These are phyloP conservation scores for Russula virescens DNA, from an alignment of 768 basidiomycete species.

Conservation along the genomic window DNA sequence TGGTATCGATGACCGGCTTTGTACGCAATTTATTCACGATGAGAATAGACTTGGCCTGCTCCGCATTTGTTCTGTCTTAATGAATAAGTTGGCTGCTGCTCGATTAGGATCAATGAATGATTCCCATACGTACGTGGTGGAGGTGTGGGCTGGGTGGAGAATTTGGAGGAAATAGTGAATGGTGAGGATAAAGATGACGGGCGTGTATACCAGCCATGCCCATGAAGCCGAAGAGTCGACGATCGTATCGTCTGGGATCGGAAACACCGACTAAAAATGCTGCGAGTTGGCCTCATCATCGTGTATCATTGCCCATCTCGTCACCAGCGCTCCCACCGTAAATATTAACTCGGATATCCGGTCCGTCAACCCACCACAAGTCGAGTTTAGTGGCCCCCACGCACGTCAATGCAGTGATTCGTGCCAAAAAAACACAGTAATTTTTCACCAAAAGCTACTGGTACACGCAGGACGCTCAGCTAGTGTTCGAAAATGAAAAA, in stretches of 20 bases:
- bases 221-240: not conserved
- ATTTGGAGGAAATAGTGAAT: not conserved
- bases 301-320: not conserved
- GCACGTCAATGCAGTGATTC: too few species aligned
- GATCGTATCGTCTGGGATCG: not conserved
- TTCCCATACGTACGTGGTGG: constrained; percentile 10
- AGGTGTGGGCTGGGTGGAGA: constrained; percentile 6
- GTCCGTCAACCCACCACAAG: not conserved
- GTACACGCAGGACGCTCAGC: too few species aligned
- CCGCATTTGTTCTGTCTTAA: constrained; percentile 18
- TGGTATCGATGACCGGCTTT: constrained; percentile 68
- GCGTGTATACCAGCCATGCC: not conserved
- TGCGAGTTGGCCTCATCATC: not conserved
- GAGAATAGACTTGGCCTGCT: constrained; percentile 56
- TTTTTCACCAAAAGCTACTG: too few species aligned
- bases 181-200: not conserved
- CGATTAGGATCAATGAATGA: not conserved
- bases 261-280: constrained; percentile 2
- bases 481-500: not conserved
- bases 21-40: constrained; percentile 80
- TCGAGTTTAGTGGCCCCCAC: too few species aligned
- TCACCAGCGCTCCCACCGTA: not conserved
- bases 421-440: too few species aligned
- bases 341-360: not conserved
- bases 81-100: constrained; percentile 18